Evolutionary conservation across 2,329 filamentous ascomycete genomes (phyloP).

Genomic region (Ophiosphaerella korrae): DNA sequence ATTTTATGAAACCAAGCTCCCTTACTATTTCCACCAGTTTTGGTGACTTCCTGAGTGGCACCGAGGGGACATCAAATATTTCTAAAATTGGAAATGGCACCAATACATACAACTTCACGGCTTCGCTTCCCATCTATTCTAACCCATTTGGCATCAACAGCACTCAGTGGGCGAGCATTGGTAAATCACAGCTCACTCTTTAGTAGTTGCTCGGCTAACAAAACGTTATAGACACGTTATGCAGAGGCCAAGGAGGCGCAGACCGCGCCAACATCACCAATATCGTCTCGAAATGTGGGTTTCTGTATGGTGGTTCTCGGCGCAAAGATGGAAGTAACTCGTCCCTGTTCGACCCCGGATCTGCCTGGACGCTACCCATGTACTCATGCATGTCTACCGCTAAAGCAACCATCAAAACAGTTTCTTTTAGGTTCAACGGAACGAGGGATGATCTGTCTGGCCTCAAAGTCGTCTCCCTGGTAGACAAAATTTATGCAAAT

Average conservation of each 20-base stretch:
- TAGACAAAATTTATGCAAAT: conserved; percentile 45
- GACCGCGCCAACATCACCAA: conserved; percentile 52
- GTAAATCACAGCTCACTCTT: background rate
- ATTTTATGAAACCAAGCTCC: too few species aligned
- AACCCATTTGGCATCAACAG: conserved; percentile 4
- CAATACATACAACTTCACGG: too few species aligned
- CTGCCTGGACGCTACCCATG: conserved; percentile 49
- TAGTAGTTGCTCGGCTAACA: too few species aligned
- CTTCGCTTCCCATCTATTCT: background rate
- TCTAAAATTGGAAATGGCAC: too few species aligned
- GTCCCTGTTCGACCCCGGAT: conserved; percentile 19
- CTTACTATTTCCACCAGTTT: too few species aligned
- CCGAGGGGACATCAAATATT: too few species aligned
- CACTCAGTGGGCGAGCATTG: background rate
- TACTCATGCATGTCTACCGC: conserved; percentile 52
- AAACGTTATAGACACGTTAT: conserved; percentile 18
- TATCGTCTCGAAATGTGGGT: conserved; percentile 48
- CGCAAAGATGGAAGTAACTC: conserved; percentile 1
- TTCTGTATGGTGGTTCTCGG: conserved; percentile 50
- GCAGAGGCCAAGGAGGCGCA: conserved; percentile 33
- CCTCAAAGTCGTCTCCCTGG: conserved; percentile 43
- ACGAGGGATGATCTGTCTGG: conserved; percentile 41
- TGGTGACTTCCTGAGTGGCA: too few species aligned
- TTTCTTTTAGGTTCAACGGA: conserved; percentile 50
- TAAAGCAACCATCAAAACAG: conserved; percentile 53